Base-by-base conservation (phyloP, 1,284 basidiomycete genomes). In the Trichosporon asahii region DNA sequence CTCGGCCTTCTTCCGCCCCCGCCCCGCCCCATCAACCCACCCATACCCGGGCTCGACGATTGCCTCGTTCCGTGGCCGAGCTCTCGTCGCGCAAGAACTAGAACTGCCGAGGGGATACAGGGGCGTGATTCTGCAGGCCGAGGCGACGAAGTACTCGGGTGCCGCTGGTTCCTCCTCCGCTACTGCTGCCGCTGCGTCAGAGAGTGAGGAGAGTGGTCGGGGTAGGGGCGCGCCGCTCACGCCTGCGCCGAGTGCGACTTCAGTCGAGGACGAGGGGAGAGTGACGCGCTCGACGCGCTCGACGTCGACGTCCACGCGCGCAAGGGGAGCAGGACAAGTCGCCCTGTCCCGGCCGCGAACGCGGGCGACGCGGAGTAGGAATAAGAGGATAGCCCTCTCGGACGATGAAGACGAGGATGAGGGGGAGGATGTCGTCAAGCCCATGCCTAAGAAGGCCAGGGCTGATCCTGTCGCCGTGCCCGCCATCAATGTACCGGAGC, bases 31-130 rank as follows among this genome's bases (percentile, higher is more conserved):
- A 0, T 12, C 66, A 3, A n/a, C 35, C 25, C 64, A 64, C 27
- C 63, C 70, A 2, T 68, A 69, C 23, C 23, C 46, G 2, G 74
- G 74, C 2, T 67, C 65, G 2, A 73, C 40, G 12, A 68, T 77
- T 33, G 81, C 80, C 11, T 27, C 79, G 6, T 82, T 82, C 68
- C 72, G 81, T 18, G 81, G 81, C 21, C 69, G 81, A 8, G 72
- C 73, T 40, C 61, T 82, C 29, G 76, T 79, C 1, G 78, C 76
- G 0, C 80, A 81, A 66, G 18, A 15, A 8, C 72, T 82, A 3
- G 55, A 65, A 21, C 70, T 82, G 3, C 81, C 81, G 11, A 53
- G 64, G 9, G 79, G 78, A 5, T 81, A 80, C 46, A 65, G 53
- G 1, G 81, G 81, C 0, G 44, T 80, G 0, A 44, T 82, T 8